Conservation (phyloP, 78 protist genomes). For the Dictyostelium intermedium region DNA sequence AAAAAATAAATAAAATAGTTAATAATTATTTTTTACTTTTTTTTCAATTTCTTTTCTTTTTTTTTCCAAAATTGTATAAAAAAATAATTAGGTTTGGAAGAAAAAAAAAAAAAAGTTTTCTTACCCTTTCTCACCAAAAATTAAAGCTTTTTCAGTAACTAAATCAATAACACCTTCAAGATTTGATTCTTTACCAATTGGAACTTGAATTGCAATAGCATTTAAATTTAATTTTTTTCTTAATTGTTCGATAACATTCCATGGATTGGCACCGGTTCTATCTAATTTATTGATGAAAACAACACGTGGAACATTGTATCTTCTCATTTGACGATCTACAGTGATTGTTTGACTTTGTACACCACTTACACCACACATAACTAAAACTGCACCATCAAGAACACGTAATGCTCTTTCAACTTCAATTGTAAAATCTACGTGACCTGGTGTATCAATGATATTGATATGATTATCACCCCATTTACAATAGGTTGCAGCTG, state of each 20-base stretch:
- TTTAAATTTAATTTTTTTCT: constrained; percentile 88
- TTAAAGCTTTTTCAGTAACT: constrained; percentile 66
- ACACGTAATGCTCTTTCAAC: constrained; percentile 93
- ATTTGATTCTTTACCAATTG: constrained; percentile 87
- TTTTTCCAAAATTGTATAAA: too few relatives aligned
- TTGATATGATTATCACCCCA: constrained; percentile 95
- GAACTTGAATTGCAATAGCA: constrained; percentile 91
- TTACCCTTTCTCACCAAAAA: constrained; percentile 80
- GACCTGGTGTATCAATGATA: constrained; percentile 99
- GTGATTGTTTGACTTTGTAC: constrained; percentile 95
- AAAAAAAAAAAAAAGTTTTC: neutral
- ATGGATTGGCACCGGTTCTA: constrained; percentile 91
- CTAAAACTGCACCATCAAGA: constrained; percentile 95
- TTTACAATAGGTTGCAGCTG: constrained; percentile 96
- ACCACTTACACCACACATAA: constrained; percentile 96
- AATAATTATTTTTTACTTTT: too few relatives aligned
- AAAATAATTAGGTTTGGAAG: too few relatives aligned
- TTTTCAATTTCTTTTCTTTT: too few relatives aligned
- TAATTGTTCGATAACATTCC: constrained; percentile 72
- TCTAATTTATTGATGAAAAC: constrained; percentile 96
- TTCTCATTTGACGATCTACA: constrained; percentile 95
- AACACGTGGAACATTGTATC: constrained; percentile 96
- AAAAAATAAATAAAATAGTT: neutral
- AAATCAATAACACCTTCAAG: constrained; percentile 92
- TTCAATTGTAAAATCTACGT: constrained; percentile 99